These are phyloP conservation scores for Chaetomium tenue DNA, from an alignment of 495 filamentous ascomycete species.

Conservation along the genomic window DNA sequence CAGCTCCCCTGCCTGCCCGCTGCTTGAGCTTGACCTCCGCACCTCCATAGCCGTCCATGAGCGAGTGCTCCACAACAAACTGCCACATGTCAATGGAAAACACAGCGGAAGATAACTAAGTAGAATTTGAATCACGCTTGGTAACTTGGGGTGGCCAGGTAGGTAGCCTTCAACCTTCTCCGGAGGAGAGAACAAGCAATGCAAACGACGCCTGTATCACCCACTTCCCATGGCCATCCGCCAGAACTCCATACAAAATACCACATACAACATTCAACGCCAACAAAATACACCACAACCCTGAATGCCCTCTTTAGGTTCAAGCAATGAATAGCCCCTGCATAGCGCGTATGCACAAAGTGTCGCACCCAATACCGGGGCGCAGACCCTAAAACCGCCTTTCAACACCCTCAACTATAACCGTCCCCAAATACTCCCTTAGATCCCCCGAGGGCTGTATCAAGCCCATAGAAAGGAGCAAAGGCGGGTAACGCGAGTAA, in stretches of 20 bases:
- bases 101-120: no score
- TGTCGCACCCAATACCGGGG: background rate
- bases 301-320: background rate
- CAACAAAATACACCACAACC: background rate
- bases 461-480: background rate
- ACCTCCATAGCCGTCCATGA: no score
- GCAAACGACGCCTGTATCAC: background rate
- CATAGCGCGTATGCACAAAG: background rate
- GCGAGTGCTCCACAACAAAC: no score
- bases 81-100: no score
- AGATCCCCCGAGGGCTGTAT: background rate
- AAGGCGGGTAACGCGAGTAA: background rate
- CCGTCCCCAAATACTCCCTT: background rate
- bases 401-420: background rate
- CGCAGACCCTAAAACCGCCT: background rate
- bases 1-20: no score
- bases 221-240: background rate
- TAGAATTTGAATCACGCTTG: no score
- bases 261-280: background rate
- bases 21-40: no score
- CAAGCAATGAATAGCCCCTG: background rate
- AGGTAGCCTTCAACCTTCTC: background rate
- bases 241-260: constrained; percentile 5
- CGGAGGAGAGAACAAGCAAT: background rate
- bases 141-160: background rate